Base-by-base conservation (phyloP, 805 yeast species). In the Suhomyces xylopsoci region DNA sequence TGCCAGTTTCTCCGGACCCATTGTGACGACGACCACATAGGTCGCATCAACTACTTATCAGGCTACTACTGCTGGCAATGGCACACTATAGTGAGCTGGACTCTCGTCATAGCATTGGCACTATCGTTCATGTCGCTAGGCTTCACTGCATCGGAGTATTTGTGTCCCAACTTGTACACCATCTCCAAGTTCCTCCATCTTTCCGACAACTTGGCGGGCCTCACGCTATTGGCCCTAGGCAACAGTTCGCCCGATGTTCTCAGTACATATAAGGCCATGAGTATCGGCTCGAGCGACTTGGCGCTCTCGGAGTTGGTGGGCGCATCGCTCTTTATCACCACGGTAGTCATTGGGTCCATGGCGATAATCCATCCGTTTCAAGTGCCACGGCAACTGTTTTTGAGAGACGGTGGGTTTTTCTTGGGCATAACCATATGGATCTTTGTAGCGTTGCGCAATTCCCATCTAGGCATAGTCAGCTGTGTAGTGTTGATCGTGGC, bases 221-320 rank as follows among this genome's bases (percentile, higher is more conserved):
- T 93, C 58, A 92, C 97, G 0, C 71, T 93, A 20, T 72, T 94
- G 49, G 96, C 98, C 0, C 77, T 93, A 55, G 98, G 97, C 0
- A 93, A 93, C 68, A 96, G 97, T 3, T 79, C 96, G 0, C 97
- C 97, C 0, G 99, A 93, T 66, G 83, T 93, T 3, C 80, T 91
- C 36, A 81, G 93, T 46, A 90, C 97, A 0, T 89, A 84, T 64
- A 84, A 86, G 47, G 96, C 97, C 3, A 81, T 94, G 82, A 77
- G 79, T 10, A 70, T 83, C 1, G 85, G 82, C n/a, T 81, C 89
- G 1, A 82, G 87, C 0, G 80, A 90, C 0, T 72, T 93, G 63
- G 97, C 98, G 0, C 70, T 93, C 6, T 94, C 97, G 1, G 97
- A 92, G 65, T 73, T 93, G n/a, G 69, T 91, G 30, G 98, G 99